A percentile compares a stretch with the other conserved stretches of the same genome.
Conservation (phyloP, 2,329 filamentous ascomycete species). For the Pezicula neosporulosa region DNA sequence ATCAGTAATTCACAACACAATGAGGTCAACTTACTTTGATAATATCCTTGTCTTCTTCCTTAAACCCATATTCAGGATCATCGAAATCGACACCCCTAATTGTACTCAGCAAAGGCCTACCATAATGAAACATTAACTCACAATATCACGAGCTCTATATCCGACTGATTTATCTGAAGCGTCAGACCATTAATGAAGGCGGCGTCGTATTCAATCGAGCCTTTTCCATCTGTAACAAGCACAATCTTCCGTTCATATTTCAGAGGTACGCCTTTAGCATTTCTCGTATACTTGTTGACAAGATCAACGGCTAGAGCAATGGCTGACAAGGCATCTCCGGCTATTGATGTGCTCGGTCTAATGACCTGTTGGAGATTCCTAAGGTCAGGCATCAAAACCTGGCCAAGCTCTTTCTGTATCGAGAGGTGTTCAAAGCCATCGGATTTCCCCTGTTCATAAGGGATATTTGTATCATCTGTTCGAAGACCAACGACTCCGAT, state of each 20-base stretch:
- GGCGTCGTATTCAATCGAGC: slow-evolving; percentile 68
- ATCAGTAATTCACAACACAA: neutral
- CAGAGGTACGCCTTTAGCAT: slow-evolving; percentile 34
- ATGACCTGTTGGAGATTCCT: slow-evolving; percentile 60
- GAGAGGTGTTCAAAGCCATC: slow-evolving; percentile 79
- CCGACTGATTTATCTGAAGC: slow-evolving; percentile 67
- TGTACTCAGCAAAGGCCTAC: slow-evolving; percentile 18
- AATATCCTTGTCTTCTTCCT: slow-evolving; percentile 79
- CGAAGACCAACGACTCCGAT: slow-evolving; percentile 80
- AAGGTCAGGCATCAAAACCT: slow-evolving; percentile 64
- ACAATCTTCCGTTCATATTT: slow-evolving; percentile 81
- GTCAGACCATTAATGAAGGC: slow-evolving; percentile 31
- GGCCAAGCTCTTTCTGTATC: slow-evolving; percentile 66
- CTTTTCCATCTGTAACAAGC: slow-evolving; percentile 79
- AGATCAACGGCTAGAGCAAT: slow-evolving; percentile 83
- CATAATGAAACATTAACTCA: slow-evolving; percentile 40
- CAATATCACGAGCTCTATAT: slow-evolving; percentile 77
- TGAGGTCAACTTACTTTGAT: slow-evolving; percentile 52
- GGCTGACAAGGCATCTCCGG: slow-evolving; percentile 84
- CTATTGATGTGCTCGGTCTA: slow-evolving; percentile 61
- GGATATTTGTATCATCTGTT: slow-evolving; percentile 73
- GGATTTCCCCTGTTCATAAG: slow-evolving; percentile 52
- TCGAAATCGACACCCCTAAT: slow-evolving; percentile 87
- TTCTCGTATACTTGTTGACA: slow-evolving; percentile 71
- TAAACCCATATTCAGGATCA: slow-evolving; percentile 82